phyloP scores from a whole-genome alignment of 352 stramenopile species.

The Phytophthora sansomeana region DNA sequence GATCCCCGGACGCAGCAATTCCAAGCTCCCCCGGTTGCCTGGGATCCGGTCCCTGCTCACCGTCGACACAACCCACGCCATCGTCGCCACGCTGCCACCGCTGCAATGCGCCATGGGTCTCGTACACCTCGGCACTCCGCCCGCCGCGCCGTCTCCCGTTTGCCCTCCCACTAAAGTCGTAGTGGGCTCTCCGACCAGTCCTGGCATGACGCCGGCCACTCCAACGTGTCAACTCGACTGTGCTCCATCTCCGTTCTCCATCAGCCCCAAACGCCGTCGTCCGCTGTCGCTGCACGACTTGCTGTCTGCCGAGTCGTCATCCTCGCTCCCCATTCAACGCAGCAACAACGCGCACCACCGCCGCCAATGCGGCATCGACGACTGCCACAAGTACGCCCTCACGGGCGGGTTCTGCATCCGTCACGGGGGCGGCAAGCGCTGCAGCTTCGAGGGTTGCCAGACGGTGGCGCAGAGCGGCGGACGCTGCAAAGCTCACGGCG shows the following conservation, averaged over 20 bases:
- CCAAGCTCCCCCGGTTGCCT: conserved; percentile 17
- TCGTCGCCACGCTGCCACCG: conserved; percentile 20
- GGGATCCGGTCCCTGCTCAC: conserved; percentile 34
- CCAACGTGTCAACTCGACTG: not conserved
- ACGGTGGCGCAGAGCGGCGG: conserved; percentile 84
- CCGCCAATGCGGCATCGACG: conserved; percentile 63
- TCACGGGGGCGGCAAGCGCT: conserved; percentile 82
- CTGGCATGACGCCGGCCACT: conserved; percentile 31
- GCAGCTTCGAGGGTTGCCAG: conserved; percentile 57
- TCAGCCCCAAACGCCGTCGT: conserved; percentile 47
- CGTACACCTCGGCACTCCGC: conserved; percentile 20
- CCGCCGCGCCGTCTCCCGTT: conserved; percentile 11
- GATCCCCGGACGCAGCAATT: conserved; percentile 31
- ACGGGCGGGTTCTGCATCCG: conserved; percentile 77
- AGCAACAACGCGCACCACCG: conserved; percentile 48
- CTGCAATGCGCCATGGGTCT: conserved; percentile 31
- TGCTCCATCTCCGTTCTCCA: not conserved
- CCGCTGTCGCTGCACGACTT: conserved; percentile 63
- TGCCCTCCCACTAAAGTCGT: conserved; percentile 29
- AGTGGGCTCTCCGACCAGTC: conserved; percentile 46
- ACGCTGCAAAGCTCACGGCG: conserved; percentile 85
- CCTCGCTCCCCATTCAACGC: conserved; percentile 15
- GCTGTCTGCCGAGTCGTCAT: conserved; percentile 43
- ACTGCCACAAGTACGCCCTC: conserved; percentile 74
- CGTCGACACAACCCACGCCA: conserved; percentile 2